A percentile compares a stretch with the other conserved stretches of the same genome.
These are phyloP conservation scores for Trichoderma orchidacearum DNA, from an alignment of 495 filamentous ascomycete species.

Conservation along the genomic window DNA sequence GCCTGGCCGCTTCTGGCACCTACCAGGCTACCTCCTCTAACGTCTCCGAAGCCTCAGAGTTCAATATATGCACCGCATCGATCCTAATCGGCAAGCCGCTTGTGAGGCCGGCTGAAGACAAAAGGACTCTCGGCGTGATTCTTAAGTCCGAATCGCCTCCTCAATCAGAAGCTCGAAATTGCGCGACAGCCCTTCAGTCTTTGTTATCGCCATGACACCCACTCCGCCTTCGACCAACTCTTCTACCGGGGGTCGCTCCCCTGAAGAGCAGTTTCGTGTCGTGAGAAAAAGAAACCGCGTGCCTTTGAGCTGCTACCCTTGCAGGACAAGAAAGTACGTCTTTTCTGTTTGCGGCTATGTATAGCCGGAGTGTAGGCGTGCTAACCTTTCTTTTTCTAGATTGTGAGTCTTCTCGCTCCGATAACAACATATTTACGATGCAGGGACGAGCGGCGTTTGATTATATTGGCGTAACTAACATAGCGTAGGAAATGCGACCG, in stretches of 20 bases:
- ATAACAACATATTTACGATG: neutral
- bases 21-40: neutral
- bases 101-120: neutral
- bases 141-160: slow-evolving; percentile 1
- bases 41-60: neutral
- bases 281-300: slow-evolving; percentile 91
- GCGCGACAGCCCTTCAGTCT: neutral
- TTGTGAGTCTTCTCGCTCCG: neutral
- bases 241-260: slow-evolving; percentile 63
- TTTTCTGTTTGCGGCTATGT: slow-evolving; percentile 5
- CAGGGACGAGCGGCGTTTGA: slow-evolving; percentile 2
- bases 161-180: neutral
- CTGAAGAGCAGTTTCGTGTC: slow-evolving; percentile 75
- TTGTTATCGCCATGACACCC: slow-evolving; percentile 52
- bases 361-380: slow-evolving; percentile 6
- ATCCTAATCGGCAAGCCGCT: neutral
- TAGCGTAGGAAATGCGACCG: slow-evolving; percentile 71
- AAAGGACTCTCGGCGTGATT: neutral
- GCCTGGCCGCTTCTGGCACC: neutral
- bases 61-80: neutral
- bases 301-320: slow-evolving; percentile 87
- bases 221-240: slow-evolving; percentile 82
- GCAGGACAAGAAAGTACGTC: slow-evolving; percentile 75
- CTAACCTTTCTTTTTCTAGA: neutral
- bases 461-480: neutral